Percentiles rank a stretch among this genome's conserved stretches.
phyloP scores from a whole-genome alignment of 2,329 filamentous ascomycete species.

The Gremmenia infestans region DNA sequence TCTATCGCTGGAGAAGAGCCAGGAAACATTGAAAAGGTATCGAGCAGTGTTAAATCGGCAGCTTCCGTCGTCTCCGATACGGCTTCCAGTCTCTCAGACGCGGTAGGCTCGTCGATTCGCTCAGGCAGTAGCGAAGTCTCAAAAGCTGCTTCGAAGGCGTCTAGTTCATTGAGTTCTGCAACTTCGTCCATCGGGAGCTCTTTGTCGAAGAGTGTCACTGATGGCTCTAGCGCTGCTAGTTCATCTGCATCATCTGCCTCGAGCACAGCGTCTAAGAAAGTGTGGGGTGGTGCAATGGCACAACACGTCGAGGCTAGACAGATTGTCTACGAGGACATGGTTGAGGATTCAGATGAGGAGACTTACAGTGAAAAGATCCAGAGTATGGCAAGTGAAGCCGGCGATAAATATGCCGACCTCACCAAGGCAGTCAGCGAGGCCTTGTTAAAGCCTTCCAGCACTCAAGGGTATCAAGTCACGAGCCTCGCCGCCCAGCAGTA shows the following conservation, averaged over 20 bases:
- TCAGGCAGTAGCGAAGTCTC: constrained; percentile 17
- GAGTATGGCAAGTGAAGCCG: constrained; percentile 45
- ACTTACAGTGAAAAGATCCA: constrained; percentile 47
- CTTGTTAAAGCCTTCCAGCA: constrained; percentile 39
- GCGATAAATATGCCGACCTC: constrained; percentile 47
- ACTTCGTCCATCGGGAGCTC: constrained; percentile 31
- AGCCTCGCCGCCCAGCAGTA: constrained; percentile 53
- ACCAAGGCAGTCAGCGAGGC: constrained; percentile 53
- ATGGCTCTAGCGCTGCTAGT: constrained; percentile 23
- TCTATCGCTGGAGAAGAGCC: constrained; percentile 23
- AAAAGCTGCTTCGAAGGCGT: constrained; percentile 17
- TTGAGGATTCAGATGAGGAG: constrained; percentile 41
- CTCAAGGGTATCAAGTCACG: constrained; percentile 41
- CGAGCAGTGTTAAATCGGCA: constrained; percentile 23
- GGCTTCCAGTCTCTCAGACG: constrained; percentile 21
- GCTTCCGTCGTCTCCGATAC: constrained; percentile 24
- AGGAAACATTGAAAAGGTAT: constrained; percentile 26
- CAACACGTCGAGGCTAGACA: constrained; percentile 43
- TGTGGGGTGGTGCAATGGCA: constrained; percentile 39
- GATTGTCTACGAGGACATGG: constrained; percentile 41
- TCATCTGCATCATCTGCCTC: constrained; percentile 24
- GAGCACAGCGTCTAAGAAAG: constrained; percentile 40
- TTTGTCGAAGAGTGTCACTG: constrained; percentile 30
- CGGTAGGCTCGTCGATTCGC: constrained; percentile 20
- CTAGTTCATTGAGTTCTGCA: constrained; percentile 23